A percentile compares a stretch with the other conserved stretches of the same genome.
phyloP scores from a whole-genome alignment of 805 yeast genomes.

The Teunomyces pallodes region DNA sequence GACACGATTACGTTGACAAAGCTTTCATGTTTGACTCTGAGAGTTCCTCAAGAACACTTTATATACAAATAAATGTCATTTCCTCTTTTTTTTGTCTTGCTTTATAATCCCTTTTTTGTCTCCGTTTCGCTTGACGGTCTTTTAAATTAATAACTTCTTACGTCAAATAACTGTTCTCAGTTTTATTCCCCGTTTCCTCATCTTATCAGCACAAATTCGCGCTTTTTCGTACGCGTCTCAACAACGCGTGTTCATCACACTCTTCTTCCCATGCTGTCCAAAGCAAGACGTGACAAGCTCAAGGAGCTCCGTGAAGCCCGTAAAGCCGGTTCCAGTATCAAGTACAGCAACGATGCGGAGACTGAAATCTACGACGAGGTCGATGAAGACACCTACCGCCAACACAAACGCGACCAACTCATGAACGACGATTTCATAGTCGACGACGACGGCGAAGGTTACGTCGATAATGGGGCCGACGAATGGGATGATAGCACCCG shows the following conservation, averaged over 20 bases:
- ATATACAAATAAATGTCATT: not conserved
- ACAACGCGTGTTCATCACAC: not conserved
- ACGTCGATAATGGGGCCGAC: constrained; percentile 89
- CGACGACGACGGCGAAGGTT: constrained; percentile 91
- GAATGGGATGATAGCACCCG: constrained; percentile 69
- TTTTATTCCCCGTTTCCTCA: not conserved
- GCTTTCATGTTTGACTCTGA: too few species aligned
- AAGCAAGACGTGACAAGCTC: constrained; percentile 45
- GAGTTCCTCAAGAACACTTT: too few species aligned
- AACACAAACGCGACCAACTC: constrained; percentile 74
- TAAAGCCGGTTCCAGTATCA: constrained; percentile 49
- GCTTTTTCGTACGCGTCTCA: not conserved
- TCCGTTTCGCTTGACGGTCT: not conserved
- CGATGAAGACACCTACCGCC: constrained; percentile 75
- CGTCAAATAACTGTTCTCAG: not conserved
- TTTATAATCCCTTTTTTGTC: not conserved
- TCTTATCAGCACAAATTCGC: too few species aligned
- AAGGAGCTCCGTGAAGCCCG: constrained; percentile 65
- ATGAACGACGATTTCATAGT: constrained; percentile 91
- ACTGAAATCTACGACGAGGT: constrained; percentile 80
- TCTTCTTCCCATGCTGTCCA: constrained; percentile 26
- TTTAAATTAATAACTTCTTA: too few species aligned
- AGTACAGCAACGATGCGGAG: constrained; percentile 42
- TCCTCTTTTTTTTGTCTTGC: not conserved
- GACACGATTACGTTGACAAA: too few species aligned